These are phyloP conservation scores for Viridothelium virens DNA, from an alignment of 495 filamentous ascomycete species.

Conservation along the genomic window DNA sequence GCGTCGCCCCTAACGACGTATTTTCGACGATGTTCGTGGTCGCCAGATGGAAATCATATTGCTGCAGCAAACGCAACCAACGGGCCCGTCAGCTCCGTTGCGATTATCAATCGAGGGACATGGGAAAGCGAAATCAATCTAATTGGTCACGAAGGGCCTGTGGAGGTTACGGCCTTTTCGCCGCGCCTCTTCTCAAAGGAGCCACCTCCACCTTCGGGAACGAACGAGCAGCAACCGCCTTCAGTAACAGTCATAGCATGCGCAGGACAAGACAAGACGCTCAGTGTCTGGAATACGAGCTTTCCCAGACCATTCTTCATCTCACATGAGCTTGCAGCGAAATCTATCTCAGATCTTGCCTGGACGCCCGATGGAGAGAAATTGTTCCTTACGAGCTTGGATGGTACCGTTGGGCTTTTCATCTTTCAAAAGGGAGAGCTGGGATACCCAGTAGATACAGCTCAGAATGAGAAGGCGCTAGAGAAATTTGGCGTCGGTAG, in stretches of 20 bases:
- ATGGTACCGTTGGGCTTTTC: slow-evolving; percentile 74
- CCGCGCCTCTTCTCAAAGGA: slow-evolving; percentile 79
- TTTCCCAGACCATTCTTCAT: slow-evolving; percentile 84
- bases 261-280: slow-evolving; percentile 88
- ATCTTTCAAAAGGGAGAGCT: slow-evolving; percentile 66
- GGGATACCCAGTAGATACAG: slow-evolving; percentile 61
- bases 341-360: slow-evolving; percentile 86
- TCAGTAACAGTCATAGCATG: slow-evolving; percentile 95
- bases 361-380: slow-evolving; percentile 91
- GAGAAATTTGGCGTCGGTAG: slow-evolving; percentile 86
- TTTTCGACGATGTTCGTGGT: slow-evolving; percentile 94
- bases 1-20: slow-evolving; percentile 92
- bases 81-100: slow-evolving; percentile 91
- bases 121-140: slow-evolving; percentile 98
- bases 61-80: slow-evolving; percentile 95
- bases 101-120: slow-evolving; percentile 81
- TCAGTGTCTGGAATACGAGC: slow-evolving; percentile 96
- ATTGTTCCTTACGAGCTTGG: slow-evolving; percentile 75
- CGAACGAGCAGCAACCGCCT: slow-evolving; percentile 22
- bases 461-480: slow-evolving; percentile 85
- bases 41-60: slow-evolving; percentile 92
- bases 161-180: slow-evolving; percentile 95
- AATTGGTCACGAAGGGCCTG: slow-evolving; percentile 92
- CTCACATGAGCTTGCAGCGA: slow-evolving; percentile 74
- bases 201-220: slow-evolving; percentile 33